phyloP scores from a whole-genome alignment of 1,284 basidiomycete genomes.

The Fomitiporia mediterranea region DNA sequence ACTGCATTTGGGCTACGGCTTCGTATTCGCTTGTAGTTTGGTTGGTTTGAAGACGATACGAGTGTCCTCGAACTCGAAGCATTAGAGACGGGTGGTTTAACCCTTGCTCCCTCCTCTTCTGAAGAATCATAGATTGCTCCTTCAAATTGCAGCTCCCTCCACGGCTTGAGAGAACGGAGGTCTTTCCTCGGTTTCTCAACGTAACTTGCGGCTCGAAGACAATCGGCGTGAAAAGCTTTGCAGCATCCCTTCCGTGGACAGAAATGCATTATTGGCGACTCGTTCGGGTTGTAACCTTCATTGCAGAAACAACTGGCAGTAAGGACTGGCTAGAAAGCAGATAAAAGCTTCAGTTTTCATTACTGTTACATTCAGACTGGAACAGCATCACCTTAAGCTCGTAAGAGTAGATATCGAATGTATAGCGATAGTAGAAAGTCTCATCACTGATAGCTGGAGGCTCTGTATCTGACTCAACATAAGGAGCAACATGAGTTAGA shows the following conservation, averaged over 20 bases:
- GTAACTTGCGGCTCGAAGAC: conserved; percentile 1
- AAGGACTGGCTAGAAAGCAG: conserved; percentile 4
- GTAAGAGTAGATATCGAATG: neutral
- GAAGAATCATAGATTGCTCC: neutral
- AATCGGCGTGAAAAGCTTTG: conserved; percentile 8
- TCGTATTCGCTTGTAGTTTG: neutral
- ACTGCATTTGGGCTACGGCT: neutral
- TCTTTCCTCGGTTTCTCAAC: neutral
- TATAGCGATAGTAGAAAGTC: conserved; percentile 14
- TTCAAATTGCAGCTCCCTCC: neutral
- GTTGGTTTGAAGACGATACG: neutral
- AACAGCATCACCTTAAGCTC: neutral
- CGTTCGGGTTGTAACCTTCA: conserved; percentile 12
- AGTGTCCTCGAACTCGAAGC: neutral
- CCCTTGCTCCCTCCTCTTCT: neutral
- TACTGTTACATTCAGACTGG: neutral
- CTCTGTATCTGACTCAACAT: conserved; percentile 5
- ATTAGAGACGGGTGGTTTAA: neutral
- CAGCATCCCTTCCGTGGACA: conserved; percentile 8
- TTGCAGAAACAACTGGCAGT: conserved; percentile 11
- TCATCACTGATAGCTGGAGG: conserved; percentile 6
- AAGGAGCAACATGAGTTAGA: neutral
- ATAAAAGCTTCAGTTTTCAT: neutral
- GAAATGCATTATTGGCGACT: conserved; percentile 13
- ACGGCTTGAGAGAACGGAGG: neutral